A percentile compares a stretch with the other conserved stretches of the same genome.
phyloP scores from a whole-genome alignment of 257 asterid genomes.

The Ocimum tenuiflorum region DNA sequence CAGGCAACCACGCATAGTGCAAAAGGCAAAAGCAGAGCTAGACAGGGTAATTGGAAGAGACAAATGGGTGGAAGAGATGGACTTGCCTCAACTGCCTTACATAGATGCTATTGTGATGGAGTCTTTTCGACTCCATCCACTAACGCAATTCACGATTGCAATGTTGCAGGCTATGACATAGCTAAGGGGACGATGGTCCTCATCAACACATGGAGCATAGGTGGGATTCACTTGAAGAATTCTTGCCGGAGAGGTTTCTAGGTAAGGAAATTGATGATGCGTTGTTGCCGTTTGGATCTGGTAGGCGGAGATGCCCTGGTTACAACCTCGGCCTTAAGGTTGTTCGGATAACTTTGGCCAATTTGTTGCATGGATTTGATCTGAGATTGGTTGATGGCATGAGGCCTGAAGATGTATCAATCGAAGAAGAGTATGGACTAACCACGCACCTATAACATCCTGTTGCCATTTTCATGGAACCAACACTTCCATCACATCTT shows the following conservation, averaged over 20 bases:
- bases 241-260: constrained; percentile 28
- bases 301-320: constrained; percentile 25
- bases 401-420: constrained; percentile 22
- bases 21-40: constrained; percentile 25
- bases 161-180: constrained; percentile 25
- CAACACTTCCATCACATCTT: constrained; percentile 13
- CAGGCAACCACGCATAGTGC: constrained; percentile 8
- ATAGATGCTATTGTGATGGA: constrained; percentile 29
- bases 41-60: constrained; percentile 25
- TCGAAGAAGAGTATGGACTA: constrained; percentile 25
- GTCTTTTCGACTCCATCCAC: constrained; percentile 23
- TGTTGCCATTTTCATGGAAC: constrained; percentile 9
- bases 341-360: constrained; percentile 29
- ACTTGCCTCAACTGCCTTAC: constrained; percentile 23
- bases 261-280: constrained; percentile 20
- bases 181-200: constrained; percentile 23
- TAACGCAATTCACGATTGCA: constrained; percentile 22
- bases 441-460: constrained; percentile 20
- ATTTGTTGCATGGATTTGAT: constrained; percentile 33
- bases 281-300: constrained; percentile 27
- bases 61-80: constrained; percentile 28
- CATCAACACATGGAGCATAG: constrained; percentile 27
- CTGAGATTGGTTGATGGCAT: constrained; percentile 19
- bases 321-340: constrained; percentile 21
- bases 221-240: constrained; percentile 24